phyloP scores from a whole-genome alignment of 768 basidiomycete genomes.

The Boletus fagicola region DNA sequence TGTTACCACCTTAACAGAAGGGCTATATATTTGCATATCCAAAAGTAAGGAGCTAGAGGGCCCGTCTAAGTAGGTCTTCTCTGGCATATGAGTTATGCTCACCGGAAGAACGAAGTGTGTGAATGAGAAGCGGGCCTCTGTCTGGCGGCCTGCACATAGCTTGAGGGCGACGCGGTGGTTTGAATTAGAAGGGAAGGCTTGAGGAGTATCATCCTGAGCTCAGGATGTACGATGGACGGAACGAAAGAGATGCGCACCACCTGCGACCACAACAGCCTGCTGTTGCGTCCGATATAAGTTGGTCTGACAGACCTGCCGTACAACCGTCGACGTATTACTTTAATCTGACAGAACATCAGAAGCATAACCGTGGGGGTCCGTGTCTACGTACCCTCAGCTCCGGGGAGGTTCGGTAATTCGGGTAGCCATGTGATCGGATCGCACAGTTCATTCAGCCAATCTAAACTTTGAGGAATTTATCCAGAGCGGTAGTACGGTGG shows the following conservation, averaged over 20 bases:
- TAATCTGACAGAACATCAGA: slow-evolving; percentile 1
- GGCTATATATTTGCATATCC: slow-evolving; percentile 61
- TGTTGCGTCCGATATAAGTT: slow-evolving; percentile 19
- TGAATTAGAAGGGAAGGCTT: slow-evolving; percentile 22
- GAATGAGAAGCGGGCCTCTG: slow-evolving; percentile 31
- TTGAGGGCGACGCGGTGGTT: slow-evolving; percentile 27
- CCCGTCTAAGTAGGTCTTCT: slow-evolving; percentile 3
- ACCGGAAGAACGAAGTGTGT: slow-evolving; percentile 54
- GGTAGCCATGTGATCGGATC: slow-evolving; percentile 17
- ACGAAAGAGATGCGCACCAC: not conserved
- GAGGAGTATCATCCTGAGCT: slow-evolving; percentile 18
- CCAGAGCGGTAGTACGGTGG: too few species aligned
- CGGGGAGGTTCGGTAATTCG: slow-evolving; percentile 1
- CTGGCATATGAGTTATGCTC: slow-evolving; percentile 11
- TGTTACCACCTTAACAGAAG: slow-evolving; percentile 51
- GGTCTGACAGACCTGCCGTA: slow-evolving; percentile 24
- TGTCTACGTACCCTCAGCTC: not conserved
- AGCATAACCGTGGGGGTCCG: slow-evolving; percentile 7
- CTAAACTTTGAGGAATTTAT: not conserved
- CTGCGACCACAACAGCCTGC: not conserved
- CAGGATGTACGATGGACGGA: not conserved
- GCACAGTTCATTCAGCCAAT: not conserved
- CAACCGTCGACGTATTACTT: slow-evolving; percentile 6
- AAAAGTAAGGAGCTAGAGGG: slow-evolving; percentile 48
- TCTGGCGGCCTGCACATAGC: slow-evolving; percentile 33